Conservation (phyloP, 371 early-diverging fungal genomes). For the Mucor piriformis region DNA sequence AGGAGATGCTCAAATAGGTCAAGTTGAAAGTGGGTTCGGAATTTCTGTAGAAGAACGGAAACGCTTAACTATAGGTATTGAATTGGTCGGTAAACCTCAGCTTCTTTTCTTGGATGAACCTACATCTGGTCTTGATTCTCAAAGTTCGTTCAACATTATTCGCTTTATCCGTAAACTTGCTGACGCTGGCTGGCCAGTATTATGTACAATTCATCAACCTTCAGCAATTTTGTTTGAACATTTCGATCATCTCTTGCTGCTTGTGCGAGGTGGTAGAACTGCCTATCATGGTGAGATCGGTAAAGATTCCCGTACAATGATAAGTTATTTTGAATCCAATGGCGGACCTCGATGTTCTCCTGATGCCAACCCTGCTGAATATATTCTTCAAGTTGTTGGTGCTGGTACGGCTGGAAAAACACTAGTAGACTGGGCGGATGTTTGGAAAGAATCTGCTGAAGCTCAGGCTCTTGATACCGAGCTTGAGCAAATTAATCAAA, state of each 20-base stretch:
- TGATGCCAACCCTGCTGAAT: slow-evolving; percentile 44
- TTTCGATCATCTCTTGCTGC: slow-evolving; percentile 65
- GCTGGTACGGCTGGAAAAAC: slow-evolving; percentile 46
- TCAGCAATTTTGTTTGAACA: slow-evolving; percentile 61
- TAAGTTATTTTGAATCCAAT: slow-evolving; percentile 57
- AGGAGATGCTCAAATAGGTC: slow-evolving; percentile 54
- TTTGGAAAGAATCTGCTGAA: slow-evolving; percentile 46
- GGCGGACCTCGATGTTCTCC: slow-evolving; percentile 58
- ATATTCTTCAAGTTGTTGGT: slow-evolving; percentile 49
- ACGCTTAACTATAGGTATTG: slow-evolving; percentile 65
- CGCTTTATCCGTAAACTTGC: slow-evolving; percentile 62
- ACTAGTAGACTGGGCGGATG: slow-evolving; percentile 52
- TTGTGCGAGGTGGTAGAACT: slow-evolving; percentile 67
- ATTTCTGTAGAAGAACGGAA: slow-evolving; percentile 66
- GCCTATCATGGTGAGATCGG: slow-evolving; percentile 68
- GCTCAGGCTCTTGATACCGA: slow-evolving; percentile 22
- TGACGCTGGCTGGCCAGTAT: slow-evolving; percentile 58
- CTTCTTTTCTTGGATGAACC: slow-evolving; percentile 82
- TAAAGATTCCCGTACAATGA: slow-evolving; percentile 47
- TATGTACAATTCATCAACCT: slow-evolving; percentile 71
- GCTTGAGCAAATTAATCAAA: slow-evolving; percentile 18
- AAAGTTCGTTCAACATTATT: slow-evolving; percentile 70
- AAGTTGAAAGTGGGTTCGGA: slow-evolving; percentile 42
- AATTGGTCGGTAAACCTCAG: slow-evolving; percentile 77
- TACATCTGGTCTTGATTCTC: slow-evolving; percentile 68